Evolutionary conservation across 352 stramenopile genomes (phyloP).

Genomic region (Globisporangium irregulare): DNA sequence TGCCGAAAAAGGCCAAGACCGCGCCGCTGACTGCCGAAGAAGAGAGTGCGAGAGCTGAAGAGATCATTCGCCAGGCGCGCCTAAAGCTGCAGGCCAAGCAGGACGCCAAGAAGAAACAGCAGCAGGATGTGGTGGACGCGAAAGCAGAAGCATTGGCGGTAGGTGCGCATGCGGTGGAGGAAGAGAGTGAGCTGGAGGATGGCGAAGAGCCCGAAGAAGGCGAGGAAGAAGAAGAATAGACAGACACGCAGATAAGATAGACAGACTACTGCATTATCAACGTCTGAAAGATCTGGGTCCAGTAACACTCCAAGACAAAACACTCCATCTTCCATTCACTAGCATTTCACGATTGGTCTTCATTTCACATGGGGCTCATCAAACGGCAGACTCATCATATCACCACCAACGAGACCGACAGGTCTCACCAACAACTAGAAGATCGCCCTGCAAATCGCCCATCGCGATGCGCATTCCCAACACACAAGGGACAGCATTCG

Average conservation of each 20-base stretch:
- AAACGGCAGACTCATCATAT: background rate
- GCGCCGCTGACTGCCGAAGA: constrained; percentile 34
- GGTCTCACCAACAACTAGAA: background rate
- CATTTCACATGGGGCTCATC: background rate
- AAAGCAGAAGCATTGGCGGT: background rate
- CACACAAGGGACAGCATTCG: background rate
- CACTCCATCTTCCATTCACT: background rate
- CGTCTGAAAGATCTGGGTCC: background rate
- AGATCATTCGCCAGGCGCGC: constrained; percentile 67
- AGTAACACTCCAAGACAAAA: background rate
- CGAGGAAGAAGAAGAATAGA: constrained; percentile 30
- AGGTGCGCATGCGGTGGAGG: constrained; percentile 26
- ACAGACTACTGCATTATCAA: background rate
- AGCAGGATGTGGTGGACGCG: constrained; percentile 14
- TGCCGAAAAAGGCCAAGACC: constrained; percentile 8
- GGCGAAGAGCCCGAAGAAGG: constrained; percentile 38
- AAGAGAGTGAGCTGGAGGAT: constrained; percentile 50
- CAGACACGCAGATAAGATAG: background rate
- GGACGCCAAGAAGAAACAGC: constrained; percentile 3
- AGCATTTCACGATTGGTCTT: background rate
- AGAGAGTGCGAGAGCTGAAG: constrained; percentile 52
- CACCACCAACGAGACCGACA: background rate
- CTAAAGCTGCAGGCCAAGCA: constrained; percentile 52
- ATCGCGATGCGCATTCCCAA: background rate
- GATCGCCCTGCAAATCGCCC: background rate